These are phyloP conservation scores for Penicillium pancosmium DNA, from an alignment of 495 filamentous ascomycete genomes.

Conservation along the genomic window DNA sequence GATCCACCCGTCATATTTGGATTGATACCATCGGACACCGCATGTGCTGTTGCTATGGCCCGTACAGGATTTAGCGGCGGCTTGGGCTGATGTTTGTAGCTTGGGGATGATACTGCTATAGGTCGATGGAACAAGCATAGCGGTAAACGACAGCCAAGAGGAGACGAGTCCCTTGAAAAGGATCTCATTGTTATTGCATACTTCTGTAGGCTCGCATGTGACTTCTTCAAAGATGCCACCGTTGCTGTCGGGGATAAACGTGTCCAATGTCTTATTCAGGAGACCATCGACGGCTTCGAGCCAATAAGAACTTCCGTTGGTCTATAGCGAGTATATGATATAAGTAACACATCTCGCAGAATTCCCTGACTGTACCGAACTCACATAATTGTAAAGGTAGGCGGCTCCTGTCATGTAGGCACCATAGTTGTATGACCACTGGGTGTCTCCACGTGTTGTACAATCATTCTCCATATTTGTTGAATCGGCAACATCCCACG, in stretches of 20 bases:
- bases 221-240: slow-evolving; percentile 60
- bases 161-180: slow-evolving; percentile 84
- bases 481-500: slow-evolving; percentile 65
- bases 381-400: slow-evolving; percentile 70
- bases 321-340: slow-evolving; percentile 5
- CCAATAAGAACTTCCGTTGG: slow-evolving; percentile 47
- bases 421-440: slow-evolving; percentile 74
- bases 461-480: slow-evolving; percentile 57
- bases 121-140: slow-evolving; percentile 67
- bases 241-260: slow-evolving; percentile 55
- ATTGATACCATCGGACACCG: slow-evolving; percentile 69
- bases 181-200: slow-evolving; percentile 72
- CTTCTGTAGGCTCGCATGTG: slow-evolving; percentile 61
- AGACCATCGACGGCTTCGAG: slow-evolving; percentile 52
- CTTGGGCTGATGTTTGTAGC: slow-evolving; percentile 65
- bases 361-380: slow-evolving; percentile 9
- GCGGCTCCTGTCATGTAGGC: slow-evolving; percentile 70
- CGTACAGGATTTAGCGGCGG: slow-evolving; percentile 69
- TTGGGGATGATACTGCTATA: slow-evolving; percentile 63
- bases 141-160: slow-evolving; percentile 75
- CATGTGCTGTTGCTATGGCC: slow-evolving; percentile 67
- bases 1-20: slow-evolving; percentile 61
- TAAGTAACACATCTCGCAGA: neutral
- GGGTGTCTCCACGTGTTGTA: slow-evolving; percentile 53
- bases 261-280: slow-evolving; percentile 46